Percentiles rank a stretch among this genome's conserved stretches.
Conservation (phyloP, 192 early-diverging fungal species). For the Coemansia sp. region DNA sequence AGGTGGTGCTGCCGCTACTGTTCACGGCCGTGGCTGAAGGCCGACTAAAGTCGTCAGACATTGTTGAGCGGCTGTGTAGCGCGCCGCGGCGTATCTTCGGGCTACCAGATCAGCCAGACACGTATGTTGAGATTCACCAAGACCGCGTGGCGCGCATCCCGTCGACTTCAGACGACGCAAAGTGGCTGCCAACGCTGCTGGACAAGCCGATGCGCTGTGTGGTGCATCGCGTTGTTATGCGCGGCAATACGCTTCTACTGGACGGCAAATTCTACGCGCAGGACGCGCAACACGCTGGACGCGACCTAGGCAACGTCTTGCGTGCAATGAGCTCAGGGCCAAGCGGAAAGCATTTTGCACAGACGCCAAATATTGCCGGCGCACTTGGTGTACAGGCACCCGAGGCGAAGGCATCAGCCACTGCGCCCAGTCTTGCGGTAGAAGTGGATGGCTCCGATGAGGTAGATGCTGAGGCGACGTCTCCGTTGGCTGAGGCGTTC, state of each 20-base stretch:
- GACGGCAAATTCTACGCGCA: conserved; percentile 68
- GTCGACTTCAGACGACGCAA: conserved; percentile 26
- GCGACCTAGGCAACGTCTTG: conserved; percentile 54
- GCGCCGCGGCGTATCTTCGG: conserved; percentile 91
- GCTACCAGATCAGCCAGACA: conserved; percentile 88
- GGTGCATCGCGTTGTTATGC: conserved; percentile 88
- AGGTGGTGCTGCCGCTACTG: conserved; percentile 61
- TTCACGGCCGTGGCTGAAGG: conserved; percentile 80
- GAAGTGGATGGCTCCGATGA: conserved; percentile 24
- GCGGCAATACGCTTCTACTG: conserved; percentile 80
- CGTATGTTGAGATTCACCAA: conserved; percentile 91
- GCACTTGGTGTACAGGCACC: conserved; percentile 17
- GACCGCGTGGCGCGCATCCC: conserved; percentile 66
- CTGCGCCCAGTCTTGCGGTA: conserved; percentile 4
- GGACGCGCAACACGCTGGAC: conserved; percentile 32
- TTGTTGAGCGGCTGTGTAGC: conserved; percentile 70
- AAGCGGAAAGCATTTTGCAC: conserved; percentile 42
- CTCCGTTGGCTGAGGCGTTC: conserved; percentile 1
- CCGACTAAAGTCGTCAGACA: conserved; percentile 73
- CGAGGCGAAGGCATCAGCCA: neutral
- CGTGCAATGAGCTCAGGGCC: conserved; percentile 50
- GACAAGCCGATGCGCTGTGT: conserved; percentile 64
- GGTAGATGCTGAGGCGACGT: conserved; percentile 10
- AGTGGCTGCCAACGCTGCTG: conserved; percentile 54
- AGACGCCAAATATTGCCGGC: conserved; percentile 10